Conservation (phyloP, 306 rosid genomes). For the Comarum palustre region DNA sequence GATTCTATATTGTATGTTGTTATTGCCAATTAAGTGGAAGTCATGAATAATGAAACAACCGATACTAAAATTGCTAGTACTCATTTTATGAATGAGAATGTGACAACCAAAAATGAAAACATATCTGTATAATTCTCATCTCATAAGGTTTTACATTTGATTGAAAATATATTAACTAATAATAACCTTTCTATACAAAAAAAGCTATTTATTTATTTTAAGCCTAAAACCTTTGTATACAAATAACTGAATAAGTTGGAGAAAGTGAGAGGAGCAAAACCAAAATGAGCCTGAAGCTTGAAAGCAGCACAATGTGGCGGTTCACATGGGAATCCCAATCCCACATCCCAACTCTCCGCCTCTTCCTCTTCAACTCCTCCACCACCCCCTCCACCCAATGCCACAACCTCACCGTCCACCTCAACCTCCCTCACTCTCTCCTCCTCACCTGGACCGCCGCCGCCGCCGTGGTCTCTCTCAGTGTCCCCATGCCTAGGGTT, state of each 20-base stretch:
- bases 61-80: not conserved
- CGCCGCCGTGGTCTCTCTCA: slow-evolving; percentile 35
- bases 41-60: too few species aligned
- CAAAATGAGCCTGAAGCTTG: slow-evolving; percentile 9
- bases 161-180: too few species aligned
- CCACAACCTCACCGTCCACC: slow-evolving; percentile 46
- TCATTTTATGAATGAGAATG: not conserved
- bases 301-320: slow-evolving; percentile 47
- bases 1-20: too few species aligned
- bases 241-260: too few species aligned
- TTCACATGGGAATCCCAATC: slow-evolving; percentile 91
- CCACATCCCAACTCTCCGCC: slow-evolving; percentile 66
- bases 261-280: not conserved
- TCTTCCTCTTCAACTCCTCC: slow-evolving; percentile 50
- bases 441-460: slow-evolving; percentile 36
- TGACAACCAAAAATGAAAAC: not conserved
- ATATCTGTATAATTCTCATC: too few species aligned
- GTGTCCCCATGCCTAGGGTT: slow-evolving; percentile 71
- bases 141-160: too few species aligned
- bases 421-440: slow-evolving; percentile 39
- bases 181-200: too few species aligned
- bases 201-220: too few species aligned
- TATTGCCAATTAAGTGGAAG: too few species aligned
- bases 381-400: slow-evolving; percentile 51
- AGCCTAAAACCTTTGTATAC: too few species aligned